Percentiles rank a stretch among this genome's conserved stretches.
phyloP scores from a whole-genome alignment of 176 grass and related monocot genomes.

The Elaeis guineensis region DNA sequence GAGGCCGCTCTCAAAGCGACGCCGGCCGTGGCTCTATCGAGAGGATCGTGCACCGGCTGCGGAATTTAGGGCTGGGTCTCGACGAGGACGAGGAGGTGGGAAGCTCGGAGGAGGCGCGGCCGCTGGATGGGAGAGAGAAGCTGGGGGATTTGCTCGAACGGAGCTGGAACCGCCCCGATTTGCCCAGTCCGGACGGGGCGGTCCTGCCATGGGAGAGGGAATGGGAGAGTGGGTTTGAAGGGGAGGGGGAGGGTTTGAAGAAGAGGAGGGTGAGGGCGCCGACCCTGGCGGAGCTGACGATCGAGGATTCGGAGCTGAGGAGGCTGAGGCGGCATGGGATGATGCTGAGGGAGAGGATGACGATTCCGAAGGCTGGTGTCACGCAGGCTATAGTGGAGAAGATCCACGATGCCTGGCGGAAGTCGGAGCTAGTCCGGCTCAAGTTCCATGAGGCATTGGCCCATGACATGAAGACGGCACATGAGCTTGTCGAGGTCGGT shows the following conservation, averaged over 20 bases:
- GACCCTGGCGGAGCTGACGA: conserved; percentile 76
- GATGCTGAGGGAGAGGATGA: conserved; percentile 68
- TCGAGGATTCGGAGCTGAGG: conserved; percentile 75
- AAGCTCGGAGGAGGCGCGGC: neutral
- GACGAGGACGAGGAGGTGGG: conserved; percentile 49
- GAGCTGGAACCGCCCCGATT: conserved; percentile 75
- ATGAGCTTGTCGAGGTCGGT: conserved; percentile 85
- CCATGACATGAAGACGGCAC: conserved; percentile 82
- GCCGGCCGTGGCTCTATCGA: conserved; percentile 55
- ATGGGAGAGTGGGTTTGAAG: conserved; percentile 6
- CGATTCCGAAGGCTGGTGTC: conserved; percentile 85
- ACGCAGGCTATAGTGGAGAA: conserved; percentile 67
- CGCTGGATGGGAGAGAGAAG: conserved; percentile 50
- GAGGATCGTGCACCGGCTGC: conserved; percentile 86
- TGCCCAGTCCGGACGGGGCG: conserved; percentile 23
- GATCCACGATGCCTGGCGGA: conserved; percentile 96
- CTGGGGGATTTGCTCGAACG: conserved; percentile 71
- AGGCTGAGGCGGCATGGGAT: conserved; percentile 59
- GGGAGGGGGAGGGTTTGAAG: conserved; percentile 30
- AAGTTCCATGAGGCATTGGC: conserved; percentile 92
- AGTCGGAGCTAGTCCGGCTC: conserved; percentile 72
- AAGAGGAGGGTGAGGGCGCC: conserved; percentile 59
- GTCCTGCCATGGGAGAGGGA: conserved; percentile 78
- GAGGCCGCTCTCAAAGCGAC: neutral
- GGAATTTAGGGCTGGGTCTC: conserved; percentile 57